Percentiles rank a stretch among this genome's conserved stretches.
These are phyloP conservation scores for Agastache rugosa DNA, from an alignment of 257 asterid genomes.

Conservation along the genomic window DNA sequence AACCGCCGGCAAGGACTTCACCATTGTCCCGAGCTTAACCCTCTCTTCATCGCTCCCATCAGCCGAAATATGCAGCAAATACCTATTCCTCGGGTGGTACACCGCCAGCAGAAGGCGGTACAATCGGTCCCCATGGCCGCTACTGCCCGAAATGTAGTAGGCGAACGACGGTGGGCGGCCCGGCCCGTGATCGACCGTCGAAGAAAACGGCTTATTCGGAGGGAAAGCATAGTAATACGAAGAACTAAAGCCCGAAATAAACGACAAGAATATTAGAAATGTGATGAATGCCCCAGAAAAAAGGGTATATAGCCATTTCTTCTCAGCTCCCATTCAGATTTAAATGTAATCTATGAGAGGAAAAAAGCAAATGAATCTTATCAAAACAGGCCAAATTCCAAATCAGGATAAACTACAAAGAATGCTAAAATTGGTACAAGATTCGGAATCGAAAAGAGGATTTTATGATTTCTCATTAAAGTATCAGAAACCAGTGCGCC, in stretches of 20 bases:
- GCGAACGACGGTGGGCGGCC: conserved; percentile 89
- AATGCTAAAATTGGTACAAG: conserved; percentile 25
- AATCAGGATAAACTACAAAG: conserved; percentile 23
- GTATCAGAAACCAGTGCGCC: background rate
- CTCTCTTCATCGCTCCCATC: conserved; percentile 85
- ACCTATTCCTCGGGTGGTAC: conserved; percentile 97
- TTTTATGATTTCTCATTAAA: conserved; percentile 30
- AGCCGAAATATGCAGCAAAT: conserved; percentile 77
- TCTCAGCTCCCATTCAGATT: conserved; percentile 80
- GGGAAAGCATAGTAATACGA: conserved; percentile 69
- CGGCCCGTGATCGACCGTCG: conserved; percentile 67
- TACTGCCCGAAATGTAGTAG: conserved; percentile 83
- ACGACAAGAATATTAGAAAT: conserved; percentile 68
- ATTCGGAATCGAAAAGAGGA: conserved; percentile 31
- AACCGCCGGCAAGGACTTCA: conserved; percentile 75
- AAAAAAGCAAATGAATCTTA: background rate
- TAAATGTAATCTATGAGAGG: conserved; percentile 22
- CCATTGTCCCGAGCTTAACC: conserved; percentile 61
- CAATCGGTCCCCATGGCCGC: conserved; percentile 75
- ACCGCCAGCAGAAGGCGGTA: conserved; percentile 87
- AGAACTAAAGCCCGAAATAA: conserved; percentile 83
- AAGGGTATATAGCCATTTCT: conserved; percentile 93
- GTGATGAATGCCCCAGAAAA: conserved; percentile 87
- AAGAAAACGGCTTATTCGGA: conserved; percentile 60
- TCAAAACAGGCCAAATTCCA: background rate